These are phyloP conservation scores for Aeschynomene evenia DNA, from an alignment of 306 rosid species.

Conservation along the genomic window DNA sequence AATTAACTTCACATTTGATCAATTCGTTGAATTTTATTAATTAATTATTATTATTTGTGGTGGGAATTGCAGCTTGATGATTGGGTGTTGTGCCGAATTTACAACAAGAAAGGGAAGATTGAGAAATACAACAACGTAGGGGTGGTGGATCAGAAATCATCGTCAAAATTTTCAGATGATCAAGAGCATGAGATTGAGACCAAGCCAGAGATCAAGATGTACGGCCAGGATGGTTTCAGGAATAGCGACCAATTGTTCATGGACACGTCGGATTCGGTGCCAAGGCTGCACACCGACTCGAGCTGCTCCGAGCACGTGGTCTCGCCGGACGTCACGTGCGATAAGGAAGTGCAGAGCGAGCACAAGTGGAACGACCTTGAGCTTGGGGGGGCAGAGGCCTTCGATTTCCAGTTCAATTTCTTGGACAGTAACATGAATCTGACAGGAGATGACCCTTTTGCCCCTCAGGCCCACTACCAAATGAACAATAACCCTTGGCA, in stretches of 20 bases:
- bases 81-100: conserved; percentile 91
- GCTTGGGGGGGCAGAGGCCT: conserved; percentile 28
- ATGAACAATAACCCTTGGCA: conserved; percentile 58
- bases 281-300: conserved; percentile 62
- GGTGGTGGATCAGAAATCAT: conserved; percentile 14
- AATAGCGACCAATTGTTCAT: conserved; percentile 37
- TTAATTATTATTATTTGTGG: not conserved
- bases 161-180: conserved; percentile 23
- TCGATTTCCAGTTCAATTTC: conserved; percentile 50
- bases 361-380: conserved; percentile 54
- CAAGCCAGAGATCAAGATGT: conserved; percentile 51
- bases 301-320: conserved; percentile 77
- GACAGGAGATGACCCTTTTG: conserved; percentile 54
- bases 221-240: conserved; percentile 14
- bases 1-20: not conserved
- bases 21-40: not conserved
- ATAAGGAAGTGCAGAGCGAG: conserved; percentile 76
- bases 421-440: conserved; percentile 33
- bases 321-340: conserved; percentile 74
- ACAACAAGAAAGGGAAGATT: conserved; percentile 84
- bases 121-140: conserved; percentile 43
- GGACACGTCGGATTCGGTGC: conserved; percentile 68
- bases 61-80: conserved; percentile 73
- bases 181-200: conserved; percentile 49
- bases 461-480: conserved; percentile 45